Conservation (phyloP, 192 early-diverging fungal species). For the Jimgerdemannia lactiflua region DNA sequence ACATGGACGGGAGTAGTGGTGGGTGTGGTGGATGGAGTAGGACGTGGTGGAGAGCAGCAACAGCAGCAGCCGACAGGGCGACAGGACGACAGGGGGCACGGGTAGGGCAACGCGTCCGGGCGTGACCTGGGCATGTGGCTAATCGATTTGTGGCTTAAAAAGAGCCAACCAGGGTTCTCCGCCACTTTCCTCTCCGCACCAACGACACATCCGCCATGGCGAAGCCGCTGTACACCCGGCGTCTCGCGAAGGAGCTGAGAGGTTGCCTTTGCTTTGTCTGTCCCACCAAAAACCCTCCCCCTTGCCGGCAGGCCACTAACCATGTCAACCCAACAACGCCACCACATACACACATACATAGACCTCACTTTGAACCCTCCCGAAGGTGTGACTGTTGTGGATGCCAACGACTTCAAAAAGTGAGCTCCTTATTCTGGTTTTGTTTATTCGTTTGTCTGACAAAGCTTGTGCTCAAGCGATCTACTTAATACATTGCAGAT, state of each 20-base stretch:
- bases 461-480: not conserved
- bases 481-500: constrained; percentile 33
- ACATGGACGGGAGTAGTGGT: too few relatives aligned
- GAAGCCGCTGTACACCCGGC: constrained; percentile 39
- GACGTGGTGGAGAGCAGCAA: too few relatives aligned
- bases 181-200: not conserved
- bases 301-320: not conserved
- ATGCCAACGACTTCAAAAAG: constrained; percentile 55
- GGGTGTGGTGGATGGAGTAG: too few relatives aligned
- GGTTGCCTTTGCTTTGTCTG: constrained; percentile 16
- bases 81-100: too few relatives aligned
- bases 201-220: constrained; percentile 1
- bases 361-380: constrained; percentile 52
- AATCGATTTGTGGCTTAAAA: not conserved
- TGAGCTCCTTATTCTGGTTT: constrained; percentile 8
- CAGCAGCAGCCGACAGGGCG: too few relatives aligned
- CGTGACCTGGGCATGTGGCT: too few relatives aligned
- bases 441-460: not conserved
- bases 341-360: constrained; percentile 3
- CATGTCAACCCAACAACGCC: not conserved
- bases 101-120: too few relatives aligned
- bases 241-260: constrained; percentile 48
- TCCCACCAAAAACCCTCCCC: not conserved
- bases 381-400: constrained; percentile 44
- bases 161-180: not conserved